These are phyloP conservation scores for Leersia perrieri DNA, from an alignment of 176 grass and related monocot genomes.

Conservation along the genomic window DNA sequence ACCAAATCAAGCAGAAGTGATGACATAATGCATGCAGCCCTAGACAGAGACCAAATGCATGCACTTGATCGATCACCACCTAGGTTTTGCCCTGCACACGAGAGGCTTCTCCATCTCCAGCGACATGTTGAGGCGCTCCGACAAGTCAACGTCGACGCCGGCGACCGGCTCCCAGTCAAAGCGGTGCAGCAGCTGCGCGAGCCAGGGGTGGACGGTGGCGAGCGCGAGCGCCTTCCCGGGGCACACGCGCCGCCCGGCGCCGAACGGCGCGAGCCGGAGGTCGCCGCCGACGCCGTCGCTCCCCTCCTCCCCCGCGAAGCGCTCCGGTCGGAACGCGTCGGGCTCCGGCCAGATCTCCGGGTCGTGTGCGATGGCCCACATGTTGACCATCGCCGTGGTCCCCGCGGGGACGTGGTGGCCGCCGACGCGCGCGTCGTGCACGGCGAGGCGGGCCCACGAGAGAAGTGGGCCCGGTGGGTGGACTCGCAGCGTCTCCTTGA, in stretches of 20 bases:
- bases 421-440: conserved; percentile 47
- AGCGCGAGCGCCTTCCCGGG: conserved; percentile 53
- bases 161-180: conserved; percentile 34
- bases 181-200: conserved; percentile 54
- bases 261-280: conserved; percentile 61
- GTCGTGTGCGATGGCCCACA: conserved; percentile 71
- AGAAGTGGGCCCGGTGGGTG: conserved; percentile 74
- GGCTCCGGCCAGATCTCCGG: conserved; percentile 47
- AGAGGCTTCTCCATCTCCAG: conserved; percentile 63
- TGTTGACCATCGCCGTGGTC: conserved; percentile 82
- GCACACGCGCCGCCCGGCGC: conserved; percentile 41
- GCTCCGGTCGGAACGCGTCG: conserved; percentile 39
- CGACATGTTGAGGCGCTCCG: conserved; percentile 59
- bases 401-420: conserved; percentile 50
- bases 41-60: background rate
- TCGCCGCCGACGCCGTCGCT: conserved; percentile 49
- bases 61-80: background rate
- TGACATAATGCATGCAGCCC: background rate
- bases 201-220: conserved; percentile 49
- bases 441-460: conserved; percentile 69
- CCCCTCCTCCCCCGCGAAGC: conserved; percentile 55
- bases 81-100: conserved; percentile 36
- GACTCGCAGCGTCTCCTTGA: conserved; percentile 69
- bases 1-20: background rate
- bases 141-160: conserved; percentile 35